A percentile compares a stretch with the other conserved stretches of the same genome.
Evolutionary conservation across 768 basidiomycete genomes (phyloP).

Genomic region (Lactarius hatsudake): DNA sequence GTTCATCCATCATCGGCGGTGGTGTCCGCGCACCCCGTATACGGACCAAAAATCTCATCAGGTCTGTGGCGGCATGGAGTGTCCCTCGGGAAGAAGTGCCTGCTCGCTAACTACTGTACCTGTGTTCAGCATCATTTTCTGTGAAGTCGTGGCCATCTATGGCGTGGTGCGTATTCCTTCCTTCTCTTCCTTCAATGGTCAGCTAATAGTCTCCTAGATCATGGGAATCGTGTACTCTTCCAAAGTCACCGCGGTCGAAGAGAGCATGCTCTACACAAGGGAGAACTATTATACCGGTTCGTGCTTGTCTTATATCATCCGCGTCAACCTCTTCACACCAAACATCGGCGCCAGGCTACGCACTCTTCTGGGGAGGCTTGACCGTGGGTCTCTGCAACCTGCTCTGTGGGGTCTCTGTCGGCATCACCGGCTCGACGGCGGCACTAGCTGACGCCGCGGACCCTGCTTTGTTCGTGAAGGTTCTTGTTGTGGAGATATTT

Average conservation of each 20-base stretch:
- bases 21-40: slow-evolving; percentile 93
- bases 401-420: slow-evolving; percentile 91
- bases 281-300: slow-evolving; percentile 91
- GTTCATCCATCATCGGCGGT: slow-evolving; percentile 94
- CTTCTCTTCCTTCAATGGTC: not conserved
- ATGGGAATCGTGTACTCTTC: slow-evolving; percentile 95
- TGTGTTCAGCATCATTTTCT: slow-evolving; percentile 86
- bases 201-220: slow-evolving; percentile 52
- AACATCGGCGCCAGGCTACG: slow-evolving; percentile 56
- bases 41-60: slow-evolving; percentile 95
- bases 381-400: slow-evolving; percentile 94
- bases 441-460: slow-evolving; percentile 95
- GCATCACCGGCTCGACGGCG: slow-evolving; percentile 92
- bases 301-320: slow-evolving; percentile 1
- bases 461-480: slow-evolving; percentile 92
- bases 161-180: slow-evolving; percentile 62
- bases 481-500: slow-evolving; percentile 94
- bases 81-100: not conserved
- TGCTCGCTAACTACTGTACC: not conserved
- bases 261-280: slow-evolving; percentile 70
- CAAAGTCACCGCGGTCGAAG: slow-evolving; percentile 62
- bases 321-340: slow-evolving; percentile 11
- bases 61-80: slow-evolving; percentile 44
- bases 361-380: slow-evolving; percentile 96
- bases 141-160: slow-evolving; percentile 99